phyloP scores from a whole-genome alignment of 225 moss, liverwort and hornwort genomes.

The Rhytidiadelphus loreus region DNA sequence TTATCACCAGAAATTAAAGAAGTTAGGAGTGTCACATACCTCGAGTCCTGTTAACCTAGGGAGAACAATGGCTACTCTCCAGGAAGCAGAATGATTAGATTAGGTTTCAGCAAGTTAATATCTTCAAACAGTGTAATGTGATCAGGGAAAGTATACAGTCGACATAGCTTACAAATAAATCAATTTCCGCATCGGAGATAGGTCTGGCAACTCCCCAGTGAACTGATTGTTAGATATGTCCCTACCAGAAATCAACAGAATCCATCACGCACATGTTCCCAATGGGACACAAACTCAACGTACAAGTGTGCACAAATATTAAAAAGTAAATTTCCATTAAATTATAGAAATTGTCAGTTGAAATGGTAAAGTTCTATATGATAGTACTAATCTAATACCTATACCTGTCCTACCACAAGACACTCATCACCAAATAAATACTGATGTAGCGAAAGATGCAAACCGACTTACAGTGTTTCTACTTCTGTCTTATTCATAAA shows the following conservation, averaged over 20 bases:
- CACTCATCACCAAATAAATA: too few species aligned
- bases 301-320: not conserved
- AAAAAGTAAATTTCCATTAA: not conserved
- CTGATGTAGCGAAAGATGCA: not conserved
- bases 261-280: not conserved
- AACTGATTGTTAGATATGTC: not conserved
- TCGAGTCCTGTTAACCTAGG: too few species aligned
- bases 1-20: too few species aligned
- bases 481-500: constrained; percentile 3
- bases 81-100: too few species aligned
- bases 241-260: too few species aligned
- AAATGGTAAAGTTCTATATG: not conserved
- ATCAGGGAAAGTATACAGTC: too few species aligned
- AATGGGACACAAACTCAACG: not conserved
- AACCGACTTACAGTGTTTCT: not conserved
- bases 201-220: not conserved
- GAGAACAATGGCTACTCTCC: too few species aligned
- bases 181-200: not conserved
- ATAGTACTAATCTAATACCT: not conserved
- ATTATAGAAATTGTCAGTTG: too few species aligned
- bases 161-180: not conserved
- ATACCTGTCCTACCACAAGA: not conserved
- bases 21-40: too few species aligned
- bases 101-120: too few species aligned
- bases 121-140: too few species aligned